Evolutionary conservation across 75 land plant species (phyloP), one percentile per base, ranked within the genome.

Genomic region (Gnetum montanum): DNA sequence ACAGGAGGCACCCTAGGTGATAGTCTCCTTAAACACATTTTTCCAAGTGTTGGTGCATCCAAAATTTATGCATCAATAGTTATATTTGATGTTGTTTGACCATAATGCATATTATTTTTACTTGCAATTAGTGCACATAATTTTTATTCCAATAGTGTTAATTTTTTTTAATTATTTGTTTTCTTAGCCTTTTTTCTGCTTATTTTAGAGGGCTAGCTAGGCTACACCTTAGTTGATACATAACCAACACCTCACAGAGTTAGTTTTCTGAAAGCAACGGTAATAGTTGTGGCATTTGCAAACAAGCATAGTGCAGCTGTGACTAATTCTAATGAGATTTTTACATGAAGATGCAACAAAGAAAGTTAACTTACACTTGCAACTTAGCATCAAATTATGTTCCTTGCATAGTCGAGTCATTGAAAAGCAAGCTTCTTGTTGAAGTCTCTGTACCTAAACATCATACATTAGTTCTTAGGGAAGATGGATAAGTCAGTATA

Each of bases 341-440:
- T 70, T 49, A 94, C 98, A 43, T 90, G 98, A 96, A 96, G 98
- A 8, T 90, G 91, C 63, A 94, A 94, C 43, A 82, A 70, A 62
- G 91, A 80, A 56, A 96, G 96, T 11, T 96, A 94, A 58, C 88
- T 94, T 52, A 96, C 3, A 94, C 98, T 46, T 94, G 96, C 47
- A 94, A 94, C 58, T 94, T 96, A 58, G 91, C 96, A n/a, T 94
- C 96, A 33, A 94, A 94, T 66, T 85, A 74, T 48, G 72, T 71
- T 22, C 98, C 98, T 7, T 75, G 96, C 49, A 31, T 70, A 57
- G 87, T 94, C 40, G 98, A 94, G 41, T 86, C 69, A 49, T 62
- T 94, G 65, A 94, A 94, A 54, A 96, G 98, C 3, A 90, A 78
- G 58, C 44, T 57, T 6, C 69, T 89, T 30, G 51, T 18, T 2